A percentile compares a stretch with the other conserved stretches of the same genome.
Evolutionary conservation across 1,284 basidiomycete species (phyloP).

Genomic region (Heterobasidion annosum): DNA sequence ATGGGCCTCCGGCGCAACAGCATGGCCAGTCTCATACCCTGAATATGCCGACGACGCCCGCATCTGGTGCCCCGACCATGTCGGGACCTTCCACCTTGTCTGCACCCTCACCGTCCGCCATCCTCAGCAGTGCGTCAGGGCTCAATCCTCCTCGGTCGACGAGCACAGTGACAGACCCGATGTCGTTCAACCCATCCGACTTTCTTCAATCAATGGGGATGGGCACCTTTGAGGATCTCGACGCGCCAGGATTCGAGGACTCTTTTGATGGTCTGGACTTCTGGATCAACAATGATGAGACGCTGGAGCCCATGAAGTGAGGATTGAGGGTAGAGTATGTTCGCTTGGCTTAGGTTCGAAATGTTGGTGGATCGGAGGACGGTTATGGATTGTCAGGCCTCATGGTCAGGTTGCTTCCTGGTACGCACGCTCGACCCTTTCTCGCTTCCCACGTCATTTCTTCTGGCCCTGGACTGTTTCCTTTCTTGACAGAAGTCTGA

Average conservation of each 20-base stretch:
- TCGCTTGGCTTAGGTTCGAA: neutral
- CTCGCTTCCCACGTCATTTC: neutral
- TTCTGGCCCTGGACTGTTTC: neutral
- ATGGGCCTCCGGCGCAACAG: neutral
- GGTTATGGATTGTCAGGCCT: neutral
- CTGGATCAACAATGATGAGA: neutral
- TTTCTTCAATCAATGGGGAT: slow-evolving; percentile 1
- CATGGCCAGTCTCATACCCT: slow-evolving; percentile 15
- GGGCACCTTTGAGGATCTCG: neutral
- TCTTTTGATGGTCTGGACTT: neutral
- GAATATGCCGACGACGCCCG: slow-evolving; percentile 43
- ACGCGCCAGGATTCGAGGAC: neutral
- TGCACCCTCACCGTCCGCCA: slow-evolving; percentile 34
- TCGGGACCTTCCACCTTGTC: slow-evolving; percentile 27
- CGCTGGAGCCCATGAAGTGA: slow-evolving; percentile 3
- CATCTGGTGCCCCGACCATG: slow-evolving; percentile 19
- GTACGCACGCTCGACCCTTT: neutral
- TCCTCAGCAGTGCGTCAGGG: slow-evolving; percentile 22
- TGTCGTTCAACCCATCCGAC: neutral
- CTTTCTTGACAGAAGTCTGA: neutral
- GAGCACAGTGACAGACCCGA: slow-evolving; percentile 5
- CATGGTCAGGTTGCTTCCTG: neutral
- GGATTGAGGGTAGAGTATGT: neutral
- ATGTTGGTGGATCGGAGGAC: neutral
- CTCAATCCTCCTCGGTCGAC: slow-evolving; percentile 11